Evolutionary conservation across 352 stramenopile genomes (phyloP), one percentile per base, ranked within the genome.

Genomic region (Globisporangium spinosum): DNA sequence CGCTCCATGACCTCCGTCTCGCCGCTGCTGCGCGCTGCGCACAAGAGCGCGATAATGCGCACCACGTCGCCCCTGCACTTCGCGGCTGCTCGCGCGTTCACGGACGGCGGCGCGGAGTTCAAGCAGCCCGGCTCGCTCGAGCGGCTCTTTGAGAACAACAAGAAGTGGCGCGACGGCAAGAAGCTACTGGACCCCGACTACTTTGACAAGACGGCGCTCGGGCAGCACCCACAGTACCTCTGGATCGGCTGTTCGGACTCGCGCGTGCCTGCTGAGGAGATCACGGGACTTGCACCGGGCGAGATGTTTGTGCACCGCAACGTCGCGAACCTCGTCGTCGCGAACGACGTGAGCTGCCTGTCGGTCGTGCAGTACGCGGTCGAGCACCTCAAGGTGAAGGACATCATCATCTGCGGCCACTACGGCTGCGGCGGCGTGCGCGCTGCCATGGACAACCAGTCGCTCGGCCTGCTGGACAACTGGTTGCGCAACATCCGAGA

Each of bases 271-370:
- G 85, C 89, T 4, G 87, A 97, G 40, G 83, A 94, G 70, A 94
- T 97, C 61, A 93, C 92, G 73, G 89, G 90, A 1, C 77, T 93
- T 9, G 69, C 90, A 6, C 81, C 84, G 1, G 92, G 92, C 32
- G 80, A 95, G 69, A 77, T 98, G 65, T 98, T 98, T 69, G 89
- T 98, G 57, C 88, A 97, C 70, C 89, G 92, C 58, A 98, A 98
- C 70, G 76, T 96, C 13, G 88, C 88, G 17, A 96, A 97, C 72
- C 65, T 91, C 23, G 82, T 90, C 57, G 80, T 88, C 10, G 74
- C 65, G 56, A 89, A 88, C 67, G 80, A 91, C 68, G 76, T 93
- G 53, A 91, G 77, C 80, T 82, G 78, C 54, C 71, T 89, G n/a
- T 82, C 79, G 5, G 77, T 89, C 51, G 75, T 90, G 57, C 80